Evolutionary conservation across 176 grass and related monocot species (phyloP).

Genomic region (Ananas comosus): DNA sequence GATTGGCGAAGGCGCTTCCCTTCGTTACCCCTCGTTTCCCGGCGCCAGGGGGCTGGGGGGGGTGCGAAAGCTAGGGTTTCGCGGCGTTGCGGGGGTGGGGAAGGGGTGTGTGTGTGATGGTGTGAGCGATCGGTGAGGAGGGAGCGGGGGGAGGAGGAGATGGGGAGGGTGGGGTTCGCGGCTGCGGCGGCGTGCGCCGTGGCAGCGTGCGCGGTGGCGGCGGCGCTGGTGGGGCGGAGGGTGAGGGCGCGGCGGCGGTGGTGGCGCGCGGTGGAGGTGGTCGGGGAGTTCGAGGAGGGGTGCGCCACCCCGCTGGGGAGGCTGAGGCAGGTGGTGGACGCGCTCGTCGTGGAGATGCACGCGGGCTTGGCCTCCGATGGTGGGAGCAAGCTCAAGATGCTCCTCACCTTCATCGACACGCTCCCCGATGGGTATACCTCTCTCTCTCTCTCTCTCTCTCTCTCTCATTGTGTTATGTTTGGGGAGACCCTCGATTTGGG

Average conservation of each 20-base stretch:
- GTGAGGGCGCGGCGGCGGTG: slow-evolving; percentile 25
- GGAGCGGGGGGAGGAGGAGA: slow-evolving; percentile 2
- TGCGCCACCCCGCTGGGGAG: slow-evolving; percentile 25
- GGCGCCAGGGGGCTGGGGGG: background rate
- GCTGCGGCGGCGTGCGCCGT: slow-evolving; percentile 30
- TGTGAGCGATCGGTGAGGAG: slow-evolving; percentile 5
- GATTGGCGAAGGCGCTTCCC: background rate
- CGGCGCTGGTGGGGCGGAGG: slow-evolving; percentile 22
- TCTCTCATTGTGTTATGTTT: background rate
- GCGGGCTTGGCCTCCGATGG: slow-evolving; percentile 44
- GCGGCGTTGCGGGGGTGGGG: background rate
- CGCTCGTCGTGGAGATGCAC: slow-evolving; percentile 49
- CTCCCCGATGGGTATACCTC: slow-evolving; percentile 30
- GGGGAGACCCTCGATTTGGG: too few species aligned
- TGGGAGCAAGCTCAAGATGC: slow-evolving; percentile 49
- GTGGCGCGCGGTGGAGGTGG: slow-evolving; percentile 22
- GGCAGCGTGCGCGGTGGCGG: slow-evolving; percentile 29
- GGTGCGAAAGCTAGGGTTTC: slow-evolving; percentile 11
- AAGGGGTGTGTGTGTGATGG: slow-evolving; percentile 3
- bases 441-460: background rate
- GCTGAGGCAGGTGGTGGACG: slow-evolving; percentile 38
- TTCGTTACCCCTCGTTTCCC: background rate
- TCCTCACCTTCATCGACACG: slow-evolving; percentile 40
- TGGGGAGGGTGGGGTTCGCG: slow-evolving; percentile 25
- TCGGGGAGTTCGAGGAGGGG: slow-evolving; percentile 24